These are phyloP conservation scores for Botryosphaeria agaves DNA, from an alignment of 2,329 filamentous ascomycete species.

Conservation along the genomic window DNA sequence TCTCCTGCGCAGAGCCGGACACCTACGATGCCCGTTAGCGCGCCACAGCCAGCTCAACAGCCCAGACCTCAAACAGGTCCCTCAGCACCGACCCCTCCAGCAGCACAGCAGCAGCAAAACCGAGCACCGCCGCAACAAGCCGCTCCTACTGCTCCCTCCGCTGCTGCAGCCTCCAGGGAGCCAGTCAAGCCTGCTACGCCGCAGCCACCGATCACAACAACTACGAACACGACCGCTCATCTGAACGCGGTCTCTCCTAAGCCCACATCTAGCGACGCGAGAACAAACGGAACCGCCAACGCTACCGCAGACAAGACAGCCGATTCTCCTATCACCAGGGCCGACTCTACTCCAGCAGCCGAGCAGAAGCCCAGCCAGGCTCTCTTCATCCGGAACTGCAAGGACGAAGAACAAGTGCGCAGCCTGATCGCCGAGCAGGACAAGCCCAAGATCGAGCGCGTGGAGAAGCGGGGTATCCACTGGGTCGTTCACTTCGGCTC, in stretches of 20 bases:
- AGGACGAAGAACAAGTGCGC: conserved; percentile 65
- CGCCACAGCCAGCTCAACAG: conserved; percentile 10
- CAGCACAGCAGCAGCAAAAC: conserved; percentile 4
- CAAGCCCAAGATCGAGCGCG: conserved; percentile 53
- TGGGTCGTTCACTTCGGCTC: conserved; percentile 77
- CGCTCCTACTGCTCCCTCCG: conserved; percentile 10
- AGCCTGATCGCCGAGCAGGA: conserved; percentile 74
- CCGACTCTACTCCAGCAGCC: conserved; percentile 8
- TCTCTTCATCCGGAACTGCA: conserved; percentile 78
- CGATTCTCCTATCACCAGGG: background rate
- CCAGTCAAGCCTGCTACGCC: conserved; percentile 30
- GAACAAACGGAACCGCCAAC: conserved; percentile 31
- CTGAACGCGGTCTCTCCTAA: conserved; percentile 19
- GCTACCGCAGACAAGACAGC: conserved; percentile 14
- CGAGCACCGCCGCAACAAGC: conserved; percentile 6
- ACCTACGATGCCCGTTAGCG: no score
- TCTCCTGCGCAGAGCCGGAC: no score
- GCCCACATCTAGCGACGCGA: conserved; percentile 21
- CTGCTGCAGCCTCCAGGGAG: conserved; percentile 12
- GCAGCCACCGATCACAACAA: conserved; percentile 20
- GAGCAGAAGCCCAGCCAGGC: conserved; percentile 54
- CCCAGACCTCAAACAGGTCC: conserved; percentile 16
- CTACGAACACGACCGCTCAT: conserved; percentile 7
- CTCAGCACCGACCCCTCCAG: conserved; percentile 4
- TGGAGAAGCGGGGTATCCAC: conserved; percentile 57